Conservation (phyloP, 805 yeast species). For the Sugiyamaella floridensis region DNA sequence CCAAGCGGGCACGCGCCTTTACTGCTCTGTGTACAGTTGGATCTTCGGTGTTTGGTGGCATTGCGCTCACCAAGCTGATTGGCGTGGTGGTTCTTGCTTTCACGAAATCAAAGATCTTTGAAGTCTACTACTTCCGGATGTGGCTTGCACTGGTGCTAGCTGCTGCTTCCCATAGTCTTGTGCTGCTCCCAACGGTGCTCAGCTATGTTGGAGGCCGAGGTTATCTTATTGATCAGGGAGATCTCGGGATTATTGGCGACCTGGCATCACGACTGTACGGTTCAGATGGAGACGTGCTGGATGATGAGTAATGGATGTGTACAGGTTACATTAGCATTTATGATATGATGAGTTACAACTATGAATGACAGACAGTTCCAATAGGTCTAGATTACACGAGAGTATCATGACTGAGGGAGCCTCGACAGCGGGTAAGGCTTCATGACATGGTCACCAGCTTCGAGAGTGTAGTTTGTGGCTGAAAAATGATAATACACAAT, state of each 20-base stretch:
- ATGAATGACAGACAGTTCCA: too few relatives aligned
- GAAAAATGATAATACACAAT: too few relatives aligned
- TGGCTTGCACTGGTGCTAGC: conserved; percentile 75
- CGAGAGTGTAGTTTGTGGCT: too few relatives aligned
- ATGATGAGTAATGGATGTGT: background rate
- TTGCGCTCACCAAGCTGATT: conserved; percentile 78
- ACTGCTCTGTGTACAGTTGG: conserved; percentile 75
- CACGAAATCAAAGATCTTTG: conserved; percentile 81
- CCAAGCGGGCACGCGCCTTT: conserved; percentile 34
- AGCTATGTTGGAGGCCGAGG: conserved; percentile 57
- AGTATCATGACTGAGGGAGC: too few relatives aligned
- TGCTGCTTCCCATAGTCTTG: conserved; percentile 72
- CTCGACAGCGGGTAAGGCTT: too few relatives aligned
- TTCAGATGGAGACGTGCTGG: background rate
- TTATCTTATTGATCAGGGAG: conserved; percentile 37
- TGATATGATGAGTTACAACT: background rate
- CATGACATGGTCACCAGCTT: too few relatives aligned
- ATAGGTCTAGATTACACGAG: too few relatives aligned
- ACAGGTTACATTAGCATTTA: background rate
- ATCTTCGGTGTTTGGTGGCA: conserved; percentile 84
- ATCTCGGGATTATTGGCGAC: conserved; percentile 26
- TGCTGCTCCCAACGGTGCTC: conserved; percentile 70
- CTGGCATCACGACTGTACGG: conserved; percentile 21
- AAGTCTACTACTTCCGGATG: conserved; percentile 89
- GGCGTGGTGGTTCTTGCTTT: conserved; percentile 85